Conservation (phyloP, 495 filamentous ascomycete genomes). For the Chaetomidium leptoderma region DNA sequence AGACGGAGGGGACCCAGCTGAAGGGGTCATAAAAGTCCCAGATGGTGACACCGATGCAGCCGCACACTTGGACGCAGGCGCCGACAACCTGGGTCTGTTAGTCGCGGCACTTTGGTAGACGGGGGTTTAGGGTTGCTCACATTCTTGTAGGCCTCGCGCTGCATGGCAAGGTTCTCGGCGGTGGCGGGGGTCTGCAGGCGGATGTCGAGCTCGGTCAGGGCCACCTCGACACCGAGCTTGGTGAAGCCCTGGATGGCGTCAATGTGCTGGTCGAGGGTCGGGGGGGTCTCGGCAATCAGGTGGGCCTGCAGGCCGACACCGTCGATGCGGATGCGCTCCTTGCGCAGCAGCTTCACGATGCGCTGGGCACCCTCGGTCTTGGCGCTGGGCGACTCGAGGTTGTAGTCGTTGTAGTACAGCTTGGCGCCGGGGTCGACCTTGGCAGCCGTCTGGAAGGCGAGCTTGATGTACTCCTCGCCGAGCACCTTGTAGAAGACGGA, state of each 20-base stretch:
- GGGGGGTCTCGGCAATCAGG: conserved; percentile 52
- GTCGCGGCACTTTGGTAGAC: too few species aligned
- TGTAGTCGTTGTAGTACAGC: conserved; percentile 69
- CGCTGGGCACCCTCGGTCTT: conserved; percentile 43
- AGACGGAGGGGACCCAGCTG: conserved; percentile 57
- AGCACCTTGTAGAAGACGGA: conserved; percentile 54
- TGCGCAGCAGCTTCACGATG: conserved; percentile 53
- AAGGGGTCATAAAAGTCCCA: conserved; percentile 58
- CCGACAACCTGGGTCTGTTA: conserved; percentile 33
- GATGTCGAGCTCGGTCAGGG: conserved; percentile 61
- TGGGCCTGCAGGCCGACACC: conserved; percentile 64
- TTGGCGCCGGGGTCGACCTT: conserved; percentile 55
- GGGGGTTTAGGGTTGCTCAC: conserved; percentile 11
- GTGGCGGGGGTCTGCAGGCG: conserved; percentile 46
- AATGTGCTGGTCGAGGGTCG: conserved; percentile 46
- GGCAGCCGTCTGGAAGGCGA: conserved; percentile 52
- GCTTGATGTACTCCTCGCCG: conserved; percentile 54
- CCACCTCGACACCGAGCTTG: conserved; percentile 54
- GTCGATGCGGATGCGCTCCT: conserved; percentile 55
- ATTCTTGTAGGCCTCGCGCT: conserved; percentile 54
- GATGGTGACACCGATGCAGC: conserved; percentile 64
- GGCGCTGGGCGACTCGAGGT: conserved; percentile 50
- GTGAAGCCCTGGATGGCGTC: conserved; percentile 47
- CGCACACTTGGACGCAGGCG: conserved; percentile 53
- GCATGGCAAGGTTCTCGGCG: conserved; percentile 46